Percentiles rank a stretch among this genome's conserved stretches.
phyloP scores from a whole-genome alignment of 345 rosid species.

The Bretschneidera sinensis region DNA sequence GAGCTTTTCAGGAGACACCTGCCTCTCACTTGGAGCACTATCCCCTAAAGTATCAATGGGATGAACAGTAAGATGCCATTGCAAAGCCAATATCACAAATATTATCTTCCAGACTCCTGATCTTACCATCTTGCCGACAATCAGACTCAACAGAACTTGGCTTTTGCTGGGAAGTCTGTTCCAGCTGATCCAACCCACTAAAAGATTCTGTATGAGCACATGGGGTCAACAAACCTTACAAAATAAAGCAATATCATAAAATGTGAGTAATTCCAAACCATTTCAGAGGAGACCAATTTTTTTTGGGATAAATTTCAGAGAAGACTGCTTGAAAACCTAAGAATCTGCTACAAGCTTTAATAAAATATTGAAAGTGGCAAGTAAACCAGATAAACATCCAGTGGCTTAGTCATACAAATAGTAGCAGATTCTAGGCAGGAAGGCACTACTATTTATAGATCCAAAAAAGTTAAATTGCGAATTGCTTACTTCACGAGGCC shows the following conservation, averaged over 20 bases:
- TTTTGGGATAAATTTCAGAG: constrained; percentile 10
- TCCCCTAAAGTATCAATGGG: constrained; percentile 57
- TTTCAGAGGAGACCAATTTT: too few relatives aligned
- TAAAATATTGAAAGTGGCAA: not conserved
- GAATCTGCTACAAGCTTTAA: not conserved
- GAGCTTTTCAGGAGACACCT: constrained; percentile 67
- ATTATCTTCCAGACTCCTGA: constrained; percentile 18
- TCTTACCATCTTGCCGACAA: constrained; percentile 73
- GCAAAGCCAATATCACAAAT: constrained; percentile 21
- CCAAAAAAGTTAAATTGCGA: not conserved
- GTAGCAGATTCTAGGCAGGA: not conserved
- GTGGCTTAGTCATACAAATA: not conserved
- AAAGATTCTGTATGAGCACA: constrained; percentile 42
- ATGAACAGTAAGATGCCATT: constrained; percentile 33
- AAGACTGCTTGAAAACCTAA: not conserved
- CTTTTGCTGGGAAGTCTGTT: constrained; percentile 45
- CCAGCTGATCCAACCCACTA: constrained; percentile 51
- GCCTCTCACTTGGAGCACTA: constrained; percentile 58
- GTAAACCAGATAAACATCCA: not conserved
- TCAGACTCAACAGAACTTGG: constrained; percentile 51
- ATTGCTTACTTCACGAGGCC: not conserved
- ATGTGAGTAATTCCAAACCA: too few relatives aligned
- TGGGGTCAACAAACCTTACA: not conserved
- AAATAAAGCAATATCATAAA: not conserved
- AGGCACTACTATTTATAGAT: too few relatives aligned